Base-by-base conservation (phyloP, 495 filamentous ascomycete genomes). In the Xylaria scruposa region DNA sequence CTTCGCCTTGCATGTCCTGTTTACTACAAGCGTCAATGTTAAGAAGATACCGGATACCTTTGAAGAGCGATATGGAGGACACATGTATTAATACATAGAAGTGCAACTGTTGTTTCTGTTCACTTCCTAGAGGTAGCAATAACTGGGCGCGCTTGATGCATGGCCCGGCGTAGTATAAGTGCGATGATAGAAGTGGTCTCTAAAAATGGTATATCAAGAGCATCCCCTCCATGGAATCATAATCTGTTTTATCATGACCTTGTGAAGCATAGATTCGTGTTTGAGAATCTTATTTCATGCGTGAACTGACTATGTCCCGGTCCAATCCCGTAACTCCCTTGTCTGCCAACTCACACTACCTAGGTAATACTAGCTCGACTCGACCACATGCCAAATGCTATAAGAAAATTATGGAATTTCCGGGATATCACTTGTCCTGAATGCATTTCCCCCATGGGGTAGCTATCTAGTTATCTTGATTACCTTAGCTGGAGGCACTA, bases 11-110 rank as follows among this genome's bases (percentile, higher is more conserved):
- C 61, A 72, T 71, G 62, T 59, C 67, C 21, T 33, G 7, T 65
- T 70, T 69, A 70, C 46, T 53, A 51, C 36, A 40, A 56, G 62
- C 38, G 61, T 56, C 44, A 51, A 66, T 33, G 51, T 66, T 47
- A 19, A 70, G 71, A 72, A 56, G 31, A 77, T 71, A 67, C 67
- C 73, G 64, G 51, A 67, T 46, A 53, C 53, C 53, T 69, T 56
- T 40, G 7, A 36, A 44, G 64, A 58, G 67, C 60, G 17, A 61
- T 70, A 51, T 42, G 75, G 51, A 62, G 51, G 70, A 38, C 26
- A 38, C 53, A 51, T 71, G 70, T 71, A 71, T 60, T 67, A 36
- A 49, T 71, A 67, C 19, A 47, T 71, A 60, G 31, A 65, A 38
- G 61, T 46, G 42, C 26, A 33, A 58, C 38, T 47, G 24, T 56